Evolutionary conservation across 2,329 filamentous ascomycete genomes (phyloP).

Genomic region (Colletotrichum lini): DNA sequence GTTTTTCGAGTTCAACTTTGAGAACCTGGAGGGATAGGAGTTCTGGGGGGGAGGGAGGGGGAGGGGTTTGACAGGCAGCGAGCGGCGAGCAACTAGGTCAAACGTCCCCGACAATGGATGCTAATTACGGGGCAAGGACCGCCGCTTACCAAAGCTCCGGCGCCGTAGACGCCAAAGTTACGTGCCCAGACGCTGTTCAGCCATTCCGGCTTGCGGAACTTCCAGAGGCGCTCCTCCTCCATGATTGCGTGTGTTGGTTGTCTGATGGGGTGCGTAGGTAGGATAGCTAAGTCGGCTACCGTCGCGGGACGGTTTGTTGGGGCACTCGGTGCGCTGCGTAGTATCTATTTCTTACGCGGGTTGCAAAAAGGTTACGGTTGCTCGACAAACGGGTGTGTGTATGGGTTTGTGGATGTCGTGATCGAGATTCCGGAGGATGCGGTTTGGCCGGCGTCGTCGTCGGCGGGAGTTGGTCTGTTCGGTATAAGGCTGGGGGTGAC

Average conservation of each 20-base stretch:
- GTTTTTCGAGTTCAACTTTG: background rate
- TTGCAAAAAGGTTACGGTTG: background rate
- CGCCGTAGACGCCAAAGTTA: conserved; percentile 74
- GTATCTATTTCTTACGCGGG: background rate
- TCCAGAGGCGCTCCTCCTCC: conserved; percentile 78
- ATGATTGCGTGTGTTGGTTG: conserved; percentile 53
- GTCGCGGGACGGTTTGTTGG: conserved; percentile 30
- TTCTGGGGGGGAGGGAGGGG: background rate
- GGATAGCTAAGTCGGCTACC: conserved; percentile 19
- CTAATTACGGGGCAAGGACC: background rate
- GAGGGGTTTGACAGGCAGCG: background rate
- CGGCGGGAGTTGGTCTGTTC: conserved; percentile 10
- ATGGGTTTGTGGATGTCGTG: no score
- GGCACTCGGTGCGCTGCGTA: conserved; percentile 3
- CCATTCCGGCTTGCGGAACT: conserved; percentile 77
- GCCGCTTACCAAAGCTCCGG: conserved; percentile 72
- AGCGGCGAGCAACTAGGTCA: conserved; percentile 17
- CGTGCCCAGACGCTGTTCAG: conserved; percentile 75
- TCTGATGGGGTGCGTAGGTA: conserved; percentile 1
- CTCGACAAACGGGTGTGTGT: background rate
- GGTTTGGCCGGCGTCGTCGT: conserved; percentile 14
- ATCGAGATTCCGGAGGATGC: background rate
- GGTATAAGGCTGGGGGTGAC: conserved; percentile 24
- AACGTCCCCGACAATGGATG: conserved; percentile 1
- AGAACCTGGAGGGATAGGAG: background rate